Conservation (phyloP, 106 monocot genomes). For the Platanthera guangdongensis region DNA sequence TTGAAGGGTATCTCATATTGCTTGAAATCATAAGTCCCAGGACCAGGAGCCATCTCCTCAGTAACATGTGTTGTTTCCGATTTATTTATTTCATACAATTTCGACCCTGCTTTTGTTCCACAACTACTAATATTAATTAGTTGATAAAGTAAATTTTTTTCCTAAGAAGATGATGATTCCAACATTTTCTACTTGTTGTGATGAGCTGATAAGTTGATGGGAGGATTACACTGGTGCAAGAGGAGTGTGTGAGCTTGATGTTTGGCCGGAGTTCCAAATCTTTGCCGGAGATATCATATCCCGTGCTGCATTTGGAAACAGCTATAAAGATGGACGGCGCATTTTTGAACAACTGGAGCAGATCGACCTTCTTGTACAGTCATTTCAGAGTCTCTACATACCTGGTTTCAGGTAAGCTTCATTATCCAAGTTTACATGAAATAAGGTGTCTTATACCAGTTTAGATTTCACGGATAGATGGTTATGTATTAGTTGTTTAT, state of each 20-base stretch:
- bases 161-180: slow-evolving; percentile 16
- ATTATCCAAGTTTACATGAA: neutral
- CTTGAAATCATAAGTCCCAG: too few relatives aligned
- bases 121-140: too few relatives aligned
- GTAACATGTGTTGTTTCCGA: too few relatives aligned
- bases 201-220: slow-evolving; percentile 16
- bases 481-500: too few relatives aligned
- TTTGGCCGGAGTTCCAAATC: slow-evolving; percentile 28
- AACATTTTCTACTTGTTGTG: slow-evolving; percentile 14
- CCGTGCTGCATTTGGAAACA: slow-evolving; percentile 42
- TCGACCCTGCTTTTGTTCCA: too few relatives aligned
- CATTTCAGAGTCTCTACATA: slow-evolving; percentile 11
- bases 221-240: neutral
- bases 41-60: too few relatives aligned
- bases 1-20: too few relatives aligned
- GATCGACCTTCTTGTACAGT: slow-evolving; percentile 9
- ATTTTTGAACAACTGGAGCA: slow-evolving; percentile 38
- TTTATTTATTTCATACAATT: too few relatives aligned
- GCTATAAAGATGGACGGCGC: slow-evolving; percentile 24
- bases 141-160: too few relatives aligned
- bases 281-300: slow-evolving; percentile 60
- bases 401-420: slow-evolving; percentile 27
- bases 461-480: too few relatives aligned
- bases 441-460: too few relatives aligned
- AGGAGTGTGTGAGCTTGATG: slow-evolving; percentile 9